Evolutionary conservation across 352 stramenopile genomes (phyloP), one percentile per base, ranked within the genome.

Genomic region (Globisporangium abappressorium): DNA sequence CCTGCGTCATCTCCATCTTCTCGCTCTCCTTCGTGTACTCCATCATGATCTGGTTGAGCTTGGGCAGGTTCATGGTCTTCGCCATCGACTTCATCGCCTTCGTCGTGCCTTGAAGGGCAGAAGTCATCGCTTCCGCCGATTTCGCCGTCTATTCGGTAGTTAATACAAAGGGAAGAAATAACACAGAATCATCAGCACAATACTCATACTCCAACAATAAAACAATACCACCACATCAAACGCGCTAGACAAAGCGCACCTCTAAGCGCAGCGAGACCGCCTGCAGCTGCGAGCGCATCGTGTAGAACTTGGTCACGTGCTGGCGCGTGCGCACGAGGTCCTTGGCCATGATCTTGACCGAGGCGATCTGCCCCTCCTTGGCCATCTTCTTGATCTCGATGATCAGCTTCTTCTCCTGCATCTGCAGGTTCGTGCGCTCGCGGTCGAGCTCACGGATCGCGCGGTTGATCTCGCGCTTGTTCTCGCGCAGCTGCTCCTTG

Each of bases 21-120:
- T 98, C 95, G 79, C 98, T 99, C 80, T 99, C 96, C 69, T 96
- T 95, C 58, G 97, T 97, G 79, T 99, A 99, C 64, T 99, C 96
- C 70, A 96, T 93, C 93, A 99, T 98, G 85, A 99, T 99, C 84
- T 99, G 97, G 70, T 97, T 98, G 28, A 99, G 92, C 22, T 81
- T 80, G 15, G 95, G 95, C 33, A 99, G 80, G 78, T 99, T 91
- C 95, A 99, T 99, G 12, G 97, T 97, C 58, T 96, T 92, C 2
- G 94, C 95, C 96, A 93, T 93, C 20, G 82, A 69, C 72, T 93
- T 87, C 79, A 94, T 91, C 6, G 86, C 87, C 57, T 86, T 90
- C 15, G 85, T 93, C n/a, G 87, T 94, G 69, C 85, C 85, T 67
- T 92, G 81, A 53, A 94, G 73, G 46, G 87, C 87, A 15, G 83